Evolutionary conservation across 1,284 basidiomycete species (phyloP).

Genomic region (Puccinia coronata): DNA sequence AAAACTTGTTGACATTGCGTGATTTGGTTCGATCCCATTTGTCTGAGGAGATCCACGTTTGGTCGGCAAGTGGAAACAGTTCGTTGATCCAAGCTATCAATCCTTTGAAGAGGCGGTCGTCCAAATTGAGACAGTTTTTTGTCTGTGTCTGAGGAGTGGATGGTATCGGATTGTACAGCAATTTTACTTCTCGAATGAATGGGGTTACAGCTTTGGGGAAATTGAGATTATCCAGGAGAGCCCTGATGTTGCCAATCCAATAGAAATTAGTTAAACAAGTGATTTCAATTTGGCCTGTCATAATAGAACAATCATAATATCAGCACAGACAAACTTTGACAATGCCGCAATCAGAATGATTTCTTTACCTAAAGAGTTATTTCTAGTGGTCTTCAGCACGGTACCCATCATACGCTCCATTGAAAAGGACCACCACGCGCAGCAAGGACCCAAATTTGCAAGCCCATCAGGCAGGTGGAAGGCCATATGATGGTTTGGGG

Average conservation of each 20-base stretch:
- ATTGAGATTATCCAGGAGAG: background rate
- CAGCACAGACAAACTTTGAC: background rate
- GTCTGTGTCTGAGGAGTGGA: background rate
- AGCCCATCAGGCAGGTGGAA: background rate
- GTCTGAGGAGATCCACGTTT: no score
- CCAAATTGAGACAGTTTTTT: no score
- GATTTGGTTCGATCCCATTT: no score
- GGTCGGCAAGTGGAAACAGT: no score
- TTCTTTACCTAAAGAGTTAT: conserved; percentile 11
- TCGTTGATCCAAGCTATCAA: no score
- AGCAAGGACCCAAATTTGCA: no score
- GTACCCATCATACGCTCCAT: conserved; percentile 15
- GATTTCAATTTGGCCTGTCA: background rate
- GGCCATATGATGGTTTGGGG: conserved; percentile 24
- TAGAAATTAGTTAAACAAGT: conserved; percentile 1
- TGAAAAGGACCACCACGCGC: conserved; percentile 9
- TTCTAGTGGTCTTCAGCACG: background rate
- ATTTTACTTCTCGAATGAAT: background rate
- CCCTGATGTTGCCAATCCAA: background rate
- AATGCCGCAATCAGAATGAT: background rate
- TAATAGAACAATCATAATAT: background rate
- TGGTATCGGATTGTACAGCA: background rate
- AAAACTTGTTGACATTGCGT: no score
- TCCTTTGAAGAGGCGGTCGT: no score
- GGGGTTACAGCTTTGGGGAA: background rate